Conservation (phyloP, 352 stramenopile species). For the Pythium aquatile region DNA sequence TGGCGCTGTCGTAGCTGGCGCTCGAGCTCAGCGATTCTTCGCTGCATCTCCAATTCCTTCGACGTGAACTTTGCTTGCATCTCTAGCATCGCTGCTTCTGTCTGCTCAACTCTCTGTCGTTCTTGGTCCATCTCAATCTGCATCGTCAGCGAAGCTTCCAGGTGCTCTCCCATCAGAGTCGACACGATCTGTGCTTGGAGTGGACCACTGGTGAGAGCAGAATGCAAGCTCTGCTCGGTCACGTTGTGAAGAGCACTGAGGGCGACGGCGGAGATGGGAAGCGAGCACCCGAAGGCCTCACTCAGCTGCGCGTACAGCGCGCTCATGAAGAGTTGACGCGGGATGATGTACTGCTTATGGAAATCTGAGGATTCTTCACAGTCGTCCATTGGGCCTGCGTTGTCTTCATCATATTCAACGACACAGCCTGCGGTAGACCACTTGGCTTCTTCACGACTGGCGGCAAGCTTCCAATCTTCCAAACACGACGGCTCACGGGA, state of each 20-base stretch:
- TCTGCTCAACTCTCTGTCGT: constrained; percentile 60
- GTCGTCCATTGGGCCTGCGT: constrained; percentile 34
- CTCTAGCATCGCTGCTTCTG: constrained; percentile 49
- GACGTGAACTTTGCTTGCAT: constrained; percentile 54
- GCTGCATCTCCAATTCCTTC: constrained; percentile 73
- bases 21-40: constrained; percentile 57
- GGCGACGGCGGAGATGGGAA: constrained; percentile 63
- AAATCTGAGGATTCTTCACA: constrained; percentile 22
- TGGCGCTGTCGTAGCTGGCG: constrained; percentile 34
- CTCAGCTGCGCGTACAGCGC: constrained; percentile 34
- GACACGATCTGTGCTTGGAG: constrained; percentile 54
- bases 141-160: constrained; percentile 30
- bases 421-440: constrained; percentile 31
- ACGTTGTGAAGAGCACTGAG: constrained; percentile 78
- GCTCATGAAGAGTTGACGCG: constrained; percentile 53
- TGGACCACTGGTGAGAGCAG: constrained; percentile 51
- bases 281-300: constrained; percentile 30
- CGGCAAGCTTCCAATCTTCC: constrained; percentile 21
- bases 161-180: constrained; percentile 51
- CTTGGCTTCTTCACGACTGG: constrained; percentile 39
- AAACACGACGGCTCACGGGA: constrained; percentile 30
- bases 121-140: constrained; percentile 45
- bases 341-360: constrained; percentile 59
- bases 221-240: constrained; percentile 67
- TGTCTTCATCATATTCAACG: constrained; percentile 17